These are phyloP conservation scores for Pluteus cervinus DNA, from an alignment of 768 basidiomycete genomes.

Conservation along the genomic window DNA sequence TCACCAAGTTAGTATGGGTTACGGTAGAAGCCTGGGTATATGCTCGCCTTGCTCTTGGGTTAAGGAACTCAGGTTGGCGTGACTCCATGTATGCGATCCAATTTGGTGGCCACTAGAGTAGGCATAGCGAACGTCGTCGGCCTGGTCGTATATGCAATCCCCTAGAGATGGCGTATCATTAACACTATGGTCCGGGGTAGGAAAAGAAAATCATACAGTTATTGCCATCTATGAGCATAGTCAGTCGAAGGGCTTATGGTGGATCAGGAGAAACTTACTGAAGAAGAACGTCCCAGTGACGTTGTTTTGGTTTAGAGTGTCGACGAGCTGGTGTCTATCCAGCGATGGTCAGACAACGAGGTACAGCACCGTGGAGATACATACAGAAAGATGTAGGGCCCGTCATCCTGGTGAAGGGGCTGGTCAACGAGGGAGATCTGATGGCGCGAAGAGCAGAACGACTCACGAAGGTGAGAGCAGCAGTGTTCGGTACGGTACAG, in stretches of 20 bases:
- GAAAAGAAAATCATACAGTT: constrained; percentile 24
- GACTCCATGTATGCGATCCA: constrained; percentile 40
- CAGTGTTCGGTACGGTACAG: constrained; percentile 5
- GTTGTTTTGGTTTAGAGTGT: constrained; percentile 4
- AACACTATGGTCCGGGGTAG: background rate
- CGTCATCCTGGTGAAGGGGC: background rate
- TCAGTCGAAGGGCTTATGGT: too few species aligned
- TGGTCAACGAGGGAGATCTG: background rate
- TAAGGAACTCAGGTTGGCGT: constrained; percentile 31
- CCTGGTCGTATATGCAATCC: constrained; percentile 31
- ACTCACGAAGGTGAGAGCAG: constrained; percentile 13
- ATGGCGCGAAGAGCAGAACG: background rate
- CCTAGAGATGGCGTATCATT: constrained; percentile 13
- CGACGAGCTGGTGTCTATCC: constrained; percentile 6
- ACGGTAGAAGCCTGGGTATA: background rate
- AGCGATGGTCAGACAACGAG: background rate
- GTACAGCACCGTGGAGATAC: background rate
- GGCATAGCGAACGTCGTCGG: constrained; percentile 28
- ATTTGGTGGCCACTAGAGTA: constrained; percentile 36
- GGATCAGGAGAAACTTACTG: too few species aligned
- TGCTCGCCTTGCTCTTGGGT: constrained; percentile 33
- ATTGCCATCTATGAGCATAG: constrained; percentile 28
- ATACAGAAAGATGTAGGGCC: background rate
- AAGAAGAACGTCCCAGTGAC: constrained; percentile 25
- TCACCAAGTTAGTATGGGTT: background rate